Percentiles rank a stretch among this genome's conserved stretches.
These are phyloP conservation scores for Colletotrichum endophyticum DNA, from an alignment of 2,329 filamentous ascomycete species.

Conservation along the genomic window DNA sequence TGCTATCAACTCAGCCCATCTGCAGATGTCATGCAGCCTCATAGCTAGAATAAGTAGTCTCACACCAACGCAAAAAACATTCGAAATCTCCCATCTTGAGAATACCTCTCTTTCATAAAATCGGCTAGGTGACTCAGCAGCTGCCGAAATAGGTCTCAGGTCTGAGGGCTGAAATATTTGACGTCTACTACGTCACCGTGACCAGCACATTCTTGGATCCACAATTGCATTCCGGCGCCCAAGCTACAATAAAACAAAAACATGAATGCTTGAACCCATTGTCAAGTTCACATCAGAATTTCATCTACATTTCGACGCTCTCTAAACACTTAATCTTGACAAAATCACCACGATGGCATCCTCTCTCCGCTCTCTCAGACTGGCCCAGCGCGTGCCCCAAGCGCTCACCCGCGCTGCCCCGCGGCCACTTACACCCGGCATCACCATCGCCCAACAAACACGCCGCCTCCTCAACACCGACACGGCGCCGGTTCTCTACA, in stretches of 20 bases:
- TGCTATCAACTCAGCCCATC: neutral
- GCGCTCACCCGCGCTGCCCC: neutral
- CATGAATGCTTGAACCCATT: neutral
- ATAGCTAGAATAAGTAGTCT: neutral
- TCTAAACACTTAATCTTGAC: neutral
- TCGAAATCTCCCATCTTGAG: accelerated
- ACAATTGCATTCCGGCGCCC: neutral
- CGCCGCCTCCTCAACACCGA: constrained; percentile 40
- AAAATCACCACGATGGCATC: neutral
- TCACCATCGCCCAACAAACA: neutral
- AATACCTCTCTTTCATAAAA: neutral
- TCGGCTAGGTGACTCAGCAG: neutral
- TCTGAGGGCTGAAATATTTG: neutral
- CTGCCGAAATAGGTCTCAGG: neutral
- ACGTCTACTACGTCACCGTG: neutral
- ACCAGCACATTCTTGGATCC: neutral
- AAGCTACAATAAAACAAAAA: neutral
- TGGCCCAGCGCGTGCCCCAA: neutral
- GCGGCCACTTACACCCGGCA: neutral
- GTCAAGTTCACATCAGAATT: neutral
- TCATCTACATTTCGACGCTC: neutral
- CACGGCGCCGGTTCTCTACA: constrained; percentile 41
- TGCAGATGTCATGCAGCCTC: neutral
- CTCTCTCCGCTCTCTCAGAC: neutral
- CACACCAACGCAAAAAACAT: neutral